phyloP scores from a whole-genome alignment of 768 basidiomycete species.

The Agrocybe pediades region DNA sequence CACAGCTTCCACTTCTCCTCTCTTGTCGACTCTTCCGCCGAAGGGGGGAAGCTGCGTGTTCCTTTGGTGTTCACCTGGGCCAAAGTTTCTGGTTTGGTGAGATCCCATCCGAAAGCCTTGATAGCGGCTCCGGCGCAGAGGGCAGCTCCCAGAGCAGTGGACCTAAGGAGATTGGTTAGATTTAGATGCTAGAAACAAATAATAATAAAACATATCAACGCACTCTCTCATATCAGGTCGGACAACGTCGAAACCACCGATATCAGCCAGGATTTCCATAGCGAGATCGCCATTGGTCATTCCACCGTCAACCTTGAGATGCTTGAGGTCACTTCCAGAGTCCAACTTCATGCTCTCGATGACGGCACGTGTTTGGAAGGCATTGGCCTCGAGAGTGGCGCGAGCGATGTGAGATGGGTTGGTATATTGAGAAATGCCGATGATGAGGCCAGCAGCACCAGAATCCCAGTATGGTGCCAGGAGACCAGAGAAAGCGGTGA shows the following conservation, averaged over 20 bases:
- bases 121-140: conserved; percentile 91
- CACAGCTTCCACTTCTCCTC: conserved; percentile 75
- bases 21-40: conserved; percentile 51
- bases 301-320: conserved; percentile 96
- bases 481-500: conserved; percentile 94
- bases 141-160: conserved; percentile 94
- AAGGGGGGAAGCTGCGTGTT: conserved; percentile 67
- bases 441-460: conserved; percentile 82
- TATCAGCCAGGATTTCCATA: conserved; percentile 84
- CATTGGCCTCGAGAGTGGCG: conserved; percentile 94
- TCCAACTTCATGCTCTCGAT: conserved; percentile 95
- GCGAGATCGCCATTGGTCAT: conserved; percentile 94
- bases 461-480: conserved; percentile 99
- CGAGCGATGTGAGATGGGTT: conserved; percentile 92
- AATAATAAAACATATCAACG: conserved; percentile 28
- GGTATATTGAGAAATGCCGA: conserved; percentile 87
- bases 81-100: conserved; percentile 81
- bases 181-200: background rate
- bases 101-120: conserved; percentile 89
- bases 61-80: conserved; percentile 86
- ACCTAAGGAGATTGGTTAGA: conserved; percentile 46
- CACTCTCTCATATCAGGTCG: conserved; percentile 97
- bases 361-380: conserved; percentile 94
- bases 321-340: conserved; percentile 74
- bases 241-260: conserved; percentile 90